Base-by-base conservation (phyloP, 2,329 filamentous ascomycete genomes). In the Fusarium nisikadoi region DNA sequence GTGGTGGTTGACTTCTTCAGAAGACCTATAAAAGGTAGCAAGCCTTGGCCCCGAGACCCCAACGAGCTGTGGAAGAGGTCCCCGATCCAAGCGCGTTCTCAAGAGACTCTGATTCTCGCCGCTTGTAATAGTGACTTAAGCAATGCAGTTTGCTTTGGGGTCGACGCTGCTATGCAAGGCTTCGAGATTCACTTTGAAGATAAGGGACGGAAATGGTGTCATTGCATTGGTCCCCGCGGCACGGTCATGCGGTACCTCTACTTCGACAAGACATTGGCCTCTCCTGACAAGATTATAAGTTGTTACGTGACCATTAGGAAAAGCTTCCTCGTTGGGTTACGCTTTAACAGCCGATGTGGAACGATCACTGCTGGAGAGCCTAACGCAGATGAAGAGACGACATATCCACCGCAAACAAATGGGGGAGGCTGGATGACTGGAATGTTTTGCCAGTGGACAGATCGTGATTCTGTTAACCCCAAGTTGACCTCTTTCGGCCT, bases 331-430 rank as follows among this genome's bases (percentile, higher is more conserved):
- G 9, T 29, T 1, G 43, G 43, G 2, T n/a, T 46, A n/a, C 43
- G 43, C 5, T 6, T 27, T 27, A 27, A 8, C 17, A 20, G 12
- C 19, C 5, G 6, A 14, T 6, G 25, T 27, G 25, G 20, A 6
- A 4, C 1, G 12, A 10, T 46, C 43, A 14, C 43, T 4, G 12
- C 12, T 10, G 43, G 43, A 11, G 11, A 20, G 19, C 43, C 19
- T 11, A 19, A 19, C 0, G 0, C 11, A 2, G 8, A 16, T 7
- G 23, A 25, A 25, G 43, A n/a, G 25, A 29, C 0, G 0, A 12
- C 6, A 13, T 29, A 29, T 46, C 43, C 6, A 6, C 6, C 12
- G 1, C 8, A 27, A 20, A 6, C 3, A 7, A 3, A 27, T 20
- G 6, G 4, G 19, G 25, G 23, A 4, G 23, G 12, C 19, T 46